A percentile compares a stretch with the other conserved stretches of the same genome.
phyloP scores from a whole-genome alignment of 2,329 filamentous ascomycete genomes.

The Cladosporium sphaerospermum region DNA sequence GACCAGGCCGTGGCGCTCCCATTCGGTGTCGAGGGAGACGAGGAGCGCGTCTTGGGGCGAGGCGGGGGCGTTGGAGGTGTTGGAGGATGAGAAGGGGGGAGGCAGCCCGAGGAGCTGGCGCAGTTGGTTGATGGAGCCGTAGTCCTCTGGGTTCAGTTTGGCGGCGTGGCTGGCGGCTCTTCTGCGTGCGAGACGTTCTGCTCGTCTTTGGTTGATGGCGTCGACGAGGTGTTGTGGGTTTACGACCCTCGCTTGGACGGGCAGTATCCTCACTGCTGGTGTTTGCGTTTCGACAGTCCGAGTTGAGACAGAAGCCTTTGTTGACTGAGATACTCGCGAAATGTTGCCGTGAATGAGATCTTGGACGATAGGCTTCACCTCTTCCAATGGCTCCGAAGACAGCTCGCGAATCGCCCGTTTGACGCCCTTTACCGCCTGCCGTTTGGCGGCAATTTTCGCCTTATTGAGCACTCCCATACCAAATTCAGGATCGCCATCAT shows the following conservation, averaged over 20 bases:
- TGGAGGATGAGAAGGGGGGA: background rate
- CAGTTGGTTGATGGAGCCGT: conserved; percentile 4
- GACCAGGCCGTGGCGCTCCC: conserved; percentile 57
- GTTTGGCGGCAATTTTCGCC: conserved; percentile 6
- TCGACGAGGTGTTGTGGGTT: background rate
- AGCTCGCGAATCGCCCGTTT: background rate
- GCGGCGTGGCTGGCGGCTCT: background rate
- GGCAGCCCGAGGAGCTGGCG: conserved; percentile 8
- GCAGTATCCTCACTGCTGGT: background rate
- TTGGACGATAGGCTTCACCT: background rate
- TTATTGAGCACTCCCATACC: conserved; percentile 5
- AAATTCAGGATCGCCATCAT: background rate
- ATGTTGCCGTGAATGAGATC: too few species aligned
- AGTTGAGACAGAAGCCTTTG: background rate
- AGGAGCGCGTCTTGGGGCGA: conserved; percentile 43
- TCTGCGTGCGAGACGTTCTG: background rate
- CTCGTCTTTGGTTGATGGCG: background rate
- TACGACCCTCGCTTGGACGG: background rate
- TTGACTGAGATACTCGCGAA: background rate
- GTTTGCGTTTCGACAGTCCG: background rate
- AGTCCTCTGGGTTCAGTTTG: background rate
- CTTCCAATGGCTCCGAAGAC: background rate
- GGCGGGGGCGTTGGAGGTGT: background rate
- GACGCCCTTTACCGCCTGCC: background rate
- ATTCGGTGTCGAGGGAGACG: conserved; percentile 73